These are phyloP conservation scores for Nelumbo lutea DNA, from an alignment of 164 flowering plant species.

Conservation along the genomic window DNA sequence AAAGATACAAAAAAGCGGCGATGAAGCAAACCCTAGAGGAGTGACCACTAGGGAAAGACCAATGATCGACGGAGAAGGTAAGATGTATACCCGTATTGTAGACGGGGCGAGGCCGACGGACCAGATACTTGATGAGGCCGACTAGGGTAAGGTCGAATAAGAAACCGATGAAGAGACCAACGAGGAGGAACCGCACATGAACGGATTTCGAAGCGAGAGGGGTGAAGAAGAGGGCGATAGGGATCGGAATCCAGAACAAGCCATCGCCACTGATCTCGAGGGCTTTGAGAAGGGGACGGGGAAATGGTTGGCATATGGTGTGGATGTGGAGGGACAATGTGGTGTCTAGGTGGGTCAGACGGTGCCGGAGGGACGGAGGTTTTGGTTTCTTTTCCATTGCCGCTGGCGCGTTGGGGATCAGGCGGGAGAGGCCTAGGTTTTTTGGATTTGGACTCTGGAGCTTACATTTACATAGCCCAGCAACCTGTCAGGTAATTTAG, in stretches of 20 bases:
- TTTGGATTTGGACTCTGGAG: no score
- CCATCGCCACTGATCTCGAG: constrained; percentile 87
- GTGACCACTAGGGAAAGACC: constrained; percentile 93
- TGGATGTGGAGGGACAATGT: constrained; percentile 51
- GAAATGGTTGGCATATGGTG: constrained; percentile 38
- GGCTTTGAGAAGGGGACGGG: constrained; percentile 41
- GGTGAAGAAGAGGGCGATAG: constrained; percentile 41
- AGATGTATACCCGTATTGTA: constrained; percentile 64
- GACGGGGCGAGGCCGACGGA: constrained; percentile 71
- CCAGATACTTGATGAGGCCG: constrained; percentile 44
- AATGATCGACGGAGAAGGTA: constrained; percentile 65
- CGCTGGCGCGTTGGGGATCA: background rate
- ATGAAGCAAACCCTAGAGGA: constrained; percentile 70
- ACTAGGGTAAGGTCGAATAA: constrained; percentile 59
- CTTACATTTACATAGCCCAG: no score
- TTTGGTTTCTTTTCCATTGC: background rate
- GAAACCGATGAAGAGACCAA: constrained; percentile 39
- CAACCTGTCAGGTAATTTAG: no score
- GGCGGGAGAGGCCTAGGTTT: no score
- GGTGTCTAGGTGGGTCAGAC: constrained; percentile 40
- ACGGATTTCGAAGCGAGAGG: constrained; percentile 20
- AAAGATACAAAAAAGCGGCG: constrained; percentile 41
- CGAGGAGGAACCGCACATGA: constrained; percentile 24
- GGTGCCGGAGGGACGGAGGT: constrained; percentile 26
- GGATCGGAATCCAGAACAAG: constrained; percentile 59